Percentiles rank a stretch among this genome's conserved stretches.
Conservation (phyloP, 2,329 filamentous ascomycete genomes). For the Fusarium verticillioides region DNA sequence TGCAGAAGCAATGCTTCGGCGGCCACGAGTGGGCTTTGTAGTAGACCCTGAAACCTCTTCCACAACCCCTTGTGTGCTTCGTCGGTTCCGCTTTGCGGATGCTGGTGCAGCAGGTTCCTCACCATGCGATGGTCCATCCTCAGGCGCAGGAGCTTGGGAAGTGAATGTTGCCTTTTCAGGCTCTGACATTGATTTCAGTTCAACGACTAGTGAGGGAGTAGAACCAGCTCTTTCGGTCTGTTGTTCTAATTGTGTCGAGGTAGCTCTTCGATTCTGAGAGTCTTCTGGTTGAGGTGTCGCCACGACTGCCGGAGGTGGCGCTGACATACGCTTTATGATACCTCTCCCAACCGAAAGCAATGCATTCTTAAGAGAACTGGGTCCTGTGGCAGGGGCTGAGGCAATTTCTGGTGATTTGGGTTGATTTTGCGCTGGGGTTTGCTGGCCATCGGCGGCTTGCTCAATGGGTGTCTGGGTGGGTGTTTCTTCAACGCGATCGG, state of each 20-base stretch:
- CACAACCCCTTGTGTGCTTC: slow-evolving; percentile 21
- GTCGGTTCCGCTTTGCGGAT: slow-evolving; percentile 26
- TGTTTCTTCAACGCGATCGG: slow-evolving; percentile 27
- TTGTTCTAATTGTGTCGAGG: slow-evolving; percentile 5
- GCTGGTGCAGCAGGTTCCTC: not conserved
- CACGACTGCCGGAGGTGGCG: slow-evolving; percentile 17
- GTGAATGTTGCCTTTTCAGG: slow-evolving; percentile 29
- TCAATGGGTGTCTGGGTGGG: slow-evolving; percentile 21
- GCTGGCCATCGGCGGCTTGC: not conserved
- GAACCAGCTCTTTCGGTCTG: slow-evolving; percentile 13
- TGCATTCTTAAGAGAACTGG: not conserved
- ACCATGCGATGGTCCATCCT: not conserved
- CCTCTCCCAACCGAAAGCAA: slow-evolving; percentile 27
- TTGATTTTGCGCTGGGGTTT: not conserved
- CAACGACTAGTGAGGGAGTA: slow-evolving; percentile 31
- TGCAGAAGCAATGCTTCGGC: slow-evolving; percentile 23
- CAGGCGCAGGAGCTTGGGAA: not conserved
- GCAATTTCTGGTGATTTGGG: not conserved
- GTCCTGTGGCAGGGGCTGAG: slow-evolving; percentile 1
- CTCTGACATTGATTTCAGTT: slow-evolving; percentile 23
- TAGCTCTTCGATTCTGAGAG: not conserved
- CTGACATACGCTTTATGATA: slow-evolving; percentile 31
- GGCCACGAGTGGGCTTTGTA: slow-evolving; percentile 18
- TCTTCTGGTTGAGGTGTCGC: slow-evolving; percentile 1
- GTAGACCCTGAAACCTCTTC: slow-evolving; percentile 2